Conservation (phyloP, 257 asterid genomes). For the Fraxinus americana region DNA sequence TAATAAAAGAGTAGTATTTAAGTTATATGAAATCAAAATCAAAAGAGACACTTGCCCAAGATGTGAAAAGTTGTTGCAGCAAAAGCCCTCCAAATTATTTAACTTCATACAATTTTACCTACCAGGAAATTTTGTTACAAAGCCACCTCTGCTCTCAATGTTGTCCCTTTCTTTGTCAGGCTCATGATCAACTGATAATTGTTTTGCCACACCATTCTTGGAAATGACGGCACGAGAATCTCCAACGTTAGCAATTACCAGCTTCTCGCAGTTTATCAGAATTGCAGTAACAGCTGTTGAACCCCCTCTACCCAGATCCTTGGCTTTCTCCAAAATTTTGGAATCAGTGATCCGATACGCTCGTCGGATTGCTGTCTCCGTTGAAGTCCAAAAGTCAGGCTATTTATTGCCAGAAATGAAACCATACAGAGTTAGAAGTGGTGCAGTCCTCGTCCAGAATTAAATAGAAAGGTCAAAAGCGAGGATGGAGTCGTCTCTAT, state of each 20-base stretch:
- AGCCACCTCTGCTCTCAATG: conserved; percentile 89
- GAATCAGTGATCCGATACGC: conserved; percentile 74
- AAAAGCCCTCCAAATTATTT: not conserved
- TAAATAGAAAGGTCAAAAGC: not conserved
- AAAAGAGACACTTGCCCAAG: not conserved
- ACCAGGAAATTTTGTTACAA: conserved; percentile 87
- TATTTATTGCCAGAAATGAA: conserved; percentile 23
- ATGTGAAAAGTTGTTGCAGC: not conserved
- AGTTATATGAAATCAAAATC: not conserved
- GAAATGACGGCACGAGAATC: conserved; percentile 95
- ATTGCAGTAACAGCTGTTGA: conserved; percentile 96
- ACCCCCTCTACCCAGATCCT: conserved; percentile 84
- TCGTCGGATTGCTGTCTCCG: conserved; percentile 76
- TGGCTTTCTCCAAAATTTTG: conserved; percentile 68
- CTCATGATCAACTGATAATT: conserved; percentile 86
- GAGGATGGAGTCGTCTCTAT: not conserved
- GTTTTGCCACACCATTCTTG: conserved; percentile 79
- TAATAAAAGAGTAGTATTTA: too few relatives aligned
- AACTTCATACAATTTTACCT: not conserved
- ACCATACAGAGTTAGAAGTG: conserved; percentile 3
- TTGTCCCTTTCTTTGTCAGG: conserved; percentile 65
- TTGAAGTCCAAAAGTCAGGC: conserved; percentile 84
- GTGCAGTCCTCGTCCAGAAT: not conserved
- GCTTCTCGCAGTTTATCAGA: conserved; percentile 72
- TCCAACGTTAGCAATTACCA: conserved; percentile 91